phyloP scores from a whole-genome alignment of 306 rosid genomes.

The Malus fusca region DNA sequence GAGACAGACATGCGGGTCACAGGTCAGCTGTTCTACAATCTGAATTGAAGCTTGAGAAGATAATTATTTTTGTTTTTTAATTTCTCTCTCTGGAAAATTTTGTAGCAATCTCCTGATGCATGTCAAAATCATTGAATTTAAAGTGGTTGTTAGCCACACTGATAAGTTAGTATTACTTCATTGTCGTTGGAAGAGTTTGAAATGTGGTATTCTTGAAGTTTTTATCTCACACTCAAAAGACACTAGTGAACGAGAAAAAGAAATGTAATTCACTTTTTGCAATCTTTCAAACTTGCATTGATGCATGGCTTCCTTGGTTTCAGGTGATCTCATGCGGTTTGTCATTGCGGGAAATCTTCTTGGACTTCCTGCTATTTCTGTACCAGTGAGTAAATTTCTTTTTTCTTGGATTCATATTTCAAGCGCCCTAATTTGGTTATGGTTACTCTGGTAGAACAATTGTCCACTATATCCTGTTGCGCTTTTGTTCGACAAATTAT shows the following conservation, averaged over 20 bases:
- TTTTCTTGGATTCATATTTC: neutral
- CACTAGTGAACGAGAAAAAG: neutral
- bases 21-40: conserved; percentile 42
- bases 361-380: conserved; percentile 88
- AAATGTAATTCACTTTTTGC: neutral
- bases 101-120: neutral
- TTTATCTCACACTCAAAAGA: neutral
- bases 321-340: conserved; percentile 85
- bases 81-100: neutral
- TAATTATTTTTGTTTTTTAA: neutral
- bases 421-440: neutral
- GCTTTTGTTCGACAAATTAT: neutral
- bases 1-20: conserved; percentile 73
- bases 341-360: conserved; percentile 62
- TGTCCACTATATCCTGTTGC: neutral
- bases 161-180: neutral
- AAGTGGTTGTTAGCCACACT: neutral
- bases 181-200: too few relatives aligned
- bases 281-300: neutral
- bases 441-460: neutral
- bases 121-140: neutral
- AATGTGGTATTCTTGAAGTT: neutral
- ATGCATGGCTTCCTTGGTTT: conserved; percentile 5
- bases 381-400: conserved; percentile 58
- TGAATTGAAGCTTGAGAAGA: conserved; percentile 4